Percentiles rank a stretch among this genome's conserved stretches.
phyloP scores from a whole-genome alignment of 495 filamentous ascomycete species.

The Penicillium cinerascens region DNA sequence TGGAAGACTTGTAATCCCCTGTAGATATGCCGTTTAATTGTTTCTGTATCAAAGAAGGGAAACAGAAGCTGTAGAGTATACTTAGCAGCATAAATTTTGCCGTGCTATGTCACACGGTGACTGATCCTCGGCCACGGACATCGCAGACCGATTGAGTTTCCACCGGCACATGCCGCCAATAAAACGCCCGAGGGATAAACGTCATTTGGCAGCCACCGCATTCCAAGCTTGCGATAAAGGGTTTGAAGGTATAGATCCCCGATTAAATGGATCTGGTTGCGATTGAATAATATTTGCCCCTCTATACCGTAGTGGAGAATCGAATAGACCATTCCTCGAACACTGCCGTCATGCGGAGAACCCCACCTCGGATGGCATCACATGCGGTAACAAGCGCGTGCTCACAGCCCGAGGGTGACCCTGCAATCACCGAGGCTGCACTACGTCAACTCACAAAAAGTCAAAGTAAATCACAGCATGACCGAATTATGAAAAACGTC shows the following conservation, averaged over 20 bases:
- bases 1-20: too few species aligned
- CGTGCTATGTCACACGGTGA: background rate
- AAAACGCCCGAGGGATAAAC: background rate
- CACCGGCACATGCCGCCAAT: background rate
- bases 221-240: background rate
- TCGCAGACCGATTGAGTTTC: background rate
- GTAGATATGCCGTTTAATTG: too few species aligned
- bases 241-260: background rate
- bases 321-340: background rate
- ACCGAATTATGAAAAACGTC: background rate
- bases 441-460: too few species aligned
- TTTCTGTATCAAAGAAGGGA: background rate
- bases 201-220: background rate
- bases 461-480: background rate
- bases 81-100: background rate
- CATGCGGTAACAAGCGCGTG: constrained; percentile 2
- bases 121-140: background rate
- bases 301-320: background rate
- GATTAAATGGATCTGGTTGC: too few species aligned
- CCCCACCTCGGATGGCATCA: constrained; percentile 9
- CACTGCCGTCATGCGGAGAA: background rate
- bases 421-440: background rate
- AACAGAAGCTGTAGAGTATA: background rate
- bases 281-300: background rate
- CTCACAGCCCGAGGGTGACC: constrained; percentile 2